Evolutionary conservation across 1,284 basidiomycete genomes (phyloP).

Genomic region (Taiwanofungus camphoratus): DNA sequence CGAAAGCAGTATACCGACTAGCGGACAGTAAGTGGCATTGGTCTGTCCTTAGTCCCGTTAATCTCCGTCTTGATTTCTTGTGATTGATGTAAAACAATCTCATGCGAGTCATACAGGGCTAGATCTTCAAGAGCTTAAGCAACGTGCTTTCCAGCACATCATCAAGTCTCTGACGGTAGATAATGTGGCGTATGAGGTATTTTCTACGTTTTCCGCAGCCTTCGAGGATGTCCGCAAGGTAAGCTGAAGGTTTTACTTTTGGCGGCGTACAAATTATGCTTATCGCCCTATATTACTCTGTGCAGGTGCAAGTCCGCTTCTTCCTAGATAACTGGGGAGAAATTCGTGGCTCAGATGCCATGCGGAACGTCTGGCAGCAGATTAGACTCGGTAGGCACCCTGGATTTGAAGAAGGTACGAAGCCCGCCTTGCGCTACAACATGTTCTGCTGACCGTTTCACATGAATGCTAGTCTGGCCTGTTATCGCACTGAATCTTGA

Average conservation of each 20-base stretch:
- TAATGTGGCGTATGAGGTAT: slow-evolving; percentile 84
- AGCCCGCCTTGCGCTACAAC: not conserved
- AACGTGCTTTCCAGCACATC: slow-evolving; percentile 73
- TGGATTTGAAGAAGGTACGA: slow-evolving; percentile 73
- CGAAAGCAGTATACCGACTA: slow-evolving; percentile 85
- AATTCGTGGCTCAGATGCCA: slow-evolving; percentile 73
- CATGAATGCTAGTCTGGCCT: slow-evolving; percentile 52
- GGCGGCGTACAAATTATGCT: no score
- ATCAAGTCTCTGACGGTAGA: slow-evolving; percentile 67
- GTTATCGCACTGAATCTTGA: slow-evolving; percentile 60
- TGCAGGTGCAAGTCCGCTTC: slow-evolving; percentile 66
- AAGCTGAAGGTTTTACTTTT: slow-evolving; percentile 7
- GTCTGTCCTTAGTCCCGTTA: not conserved
- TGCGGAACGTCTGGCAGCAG: slow-evolving; percentile 81
- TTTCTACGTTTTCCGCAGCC: slow-evolving; percentile 77
- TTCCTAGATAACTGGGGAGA: slow-evolving; percentile 80
- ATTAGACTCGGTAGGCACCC: slow-evolving; percentile 76
- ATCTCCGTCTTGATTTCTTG: slow-evolving; percentile 1
- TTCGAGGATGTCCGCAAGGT: slow-evolving; percentile 84
- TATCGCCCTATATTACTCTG: not conserved
- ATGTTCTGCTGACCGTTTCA: not conserved
- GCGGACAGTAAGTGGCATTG: slow-evolving; percentile 60
- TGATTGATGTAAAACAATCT: not conserved
- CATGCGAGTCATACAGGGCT: slow-evolving; percentile 41
- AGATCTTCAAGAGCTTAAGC: slow-evolving; percentile 62